Base-by-base conservation (phyloP, 495 filamentous ascomycete species). In the Physcia stellaris region DNA sequence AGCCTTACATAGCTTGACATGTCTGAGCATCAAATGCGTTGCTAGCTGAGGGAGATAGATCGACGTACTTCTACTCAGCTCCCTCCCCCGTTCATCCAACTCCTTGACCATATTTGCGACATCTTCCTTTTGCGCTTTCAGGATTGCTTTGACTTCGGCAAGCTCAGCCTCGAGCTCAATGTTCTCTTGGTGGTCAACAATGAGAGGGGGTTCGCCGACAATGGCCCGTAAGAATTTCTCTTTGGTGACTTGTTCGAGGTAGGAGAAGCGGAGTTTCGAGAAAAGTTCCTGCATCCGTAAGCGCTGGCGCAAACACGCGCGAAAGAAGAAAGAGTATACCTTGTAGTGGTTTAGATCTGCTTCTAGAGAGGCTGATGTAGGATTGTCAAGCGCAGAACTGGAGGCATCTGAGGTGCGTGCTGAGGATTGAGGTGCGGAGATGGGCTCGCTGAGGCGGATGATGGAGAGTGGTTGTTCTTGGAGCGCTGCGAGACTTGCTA, bases 151-250 rank as follows among this genome's bases (percentile, higher is more conserved):
- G 17, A 79, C 75, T 17, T 64, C 70, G 4, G 66, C 64, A 20
- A 94, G 68, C 42, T 73, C 58, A 30, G 64, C 68, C 54, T 94
- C 87, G 22, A 94, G 64, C 38, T 81, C 79, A 13, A 79, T 68
- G 55, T 93, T 95, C 45, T 94, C 86, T 47, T 78, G 68, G 30
- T 79, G 71, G 12, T 79, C 79, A 40, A 93, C 80, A 28, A 94
- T 76, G 11, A 84, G 66, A 1, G 86, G 88, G 24, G 86, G 83
- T 39, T 95, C 85, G 47, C 80, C 82, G 13, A 88, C 84, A 64
- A 95, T 94, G 59, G 86, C 87, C 71, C 93, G 94, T 52, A 94
- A 80, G 59, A 80, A 74, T 61, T 95, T 87, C 52, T 96, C 88
- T 70, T 94, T 93, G 68, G 80, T 90, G 68, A 94, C 93, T 84